These are phyloP conservation scores for Fomitopsis serialis DNA, from an alignment of 768 basidiomycete genomes.

Conservation along the genomic window DNA sequence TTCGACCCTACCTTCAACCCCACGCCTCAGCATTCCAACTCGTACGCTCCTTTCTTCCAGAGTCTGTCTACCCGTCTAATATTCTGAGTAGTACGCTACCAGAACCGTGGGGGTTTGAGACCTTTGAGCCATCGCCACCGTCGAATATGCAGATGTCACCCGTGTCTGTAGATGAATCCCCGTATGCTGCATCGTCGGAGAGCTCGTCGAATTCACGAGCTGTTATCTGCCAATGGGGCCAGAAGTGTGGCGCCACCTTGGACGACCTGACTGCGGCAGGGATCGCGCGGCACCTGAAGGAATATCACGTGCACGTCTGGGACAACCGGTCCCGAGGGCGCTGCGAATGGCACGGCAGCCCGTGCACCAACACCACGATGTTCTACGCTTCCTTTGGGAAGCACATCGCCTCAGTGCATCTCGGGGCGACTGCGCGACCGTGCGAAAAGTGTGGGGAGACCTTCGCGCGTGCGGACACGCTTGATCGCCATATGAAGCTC, in stretches of 20 bases:
- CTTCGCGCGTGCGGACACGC: conserved; percentile 14
- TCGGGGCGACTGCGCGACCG: conserved; percentile 9
- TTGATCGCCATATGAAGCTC: conserved; percentile 16
- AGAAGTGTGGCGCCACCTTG: conserved; percentile 4
- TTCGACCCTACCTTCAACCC: too few relatives aligned
- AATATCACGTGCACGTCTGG: conserved; percentile 4
- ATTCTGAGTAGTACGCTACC: too few relatives aligned
- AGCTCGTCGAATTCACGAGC: background rate
- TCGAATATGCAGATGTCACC: too few relatives aligned
- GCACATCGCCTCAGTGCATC: conserved; percentile 17
- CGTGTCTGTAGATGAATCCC: background rate
- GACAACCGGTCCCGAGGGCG: background rate
- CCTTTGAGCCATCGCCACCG: too few relatives aligned
- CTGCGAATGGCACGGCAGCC: background rate
- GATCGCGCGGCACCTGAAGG: conserved; percentile 8
- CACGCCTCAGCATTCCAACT: too few relatives aligned
- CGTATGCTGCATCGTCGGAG: background rate
- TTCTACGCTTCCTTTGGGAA: conserved; percentile 14
- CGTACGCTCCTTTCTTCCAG: too few relatives aligned
- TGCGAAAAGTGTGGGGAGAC: conserved; percentile 12
- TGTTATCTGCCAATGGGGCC: background rate
- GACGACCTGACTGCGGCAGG: conserved; percentile 6
- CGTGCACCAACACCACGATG: conserved; percentile 6
- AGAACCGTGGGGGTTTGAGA: too few relatives aligned
- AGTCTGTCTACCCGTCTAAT: too few relatives aligned